Conservation (phyloP, 2,329 filamentous ascomycete genomes). For the Penicillium sp. region DNA sequence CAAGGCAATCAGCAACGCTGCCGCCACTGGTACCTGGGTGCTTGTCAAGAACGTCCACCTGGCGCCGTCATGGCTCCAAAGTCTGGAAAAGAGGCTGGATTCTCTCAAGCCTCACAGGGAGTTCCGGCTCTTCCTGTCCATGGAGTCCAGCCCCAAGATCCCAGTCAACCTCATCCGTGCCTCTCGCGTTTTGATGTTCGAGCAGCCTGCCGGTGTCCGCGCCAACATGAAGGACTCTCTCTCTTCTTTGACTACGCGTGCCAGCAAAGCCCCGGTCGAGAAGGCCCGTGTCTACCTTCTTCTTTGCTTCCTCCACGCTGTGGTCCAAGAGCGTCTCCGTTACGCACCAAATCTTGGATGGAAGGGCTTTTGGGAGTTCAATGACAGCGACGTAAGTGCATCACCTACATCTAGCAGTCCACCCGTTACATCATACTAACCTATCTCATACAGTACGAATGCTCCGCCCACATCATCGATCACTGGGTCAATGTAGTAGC, state of each 20-base stretch:
- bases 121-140: slow-evolving; percentile 94
- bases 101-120: slow-evolving; percentile 90
- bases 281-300: slow-evolving; percentile 86
- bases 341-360: slow-evolving; percentile 93
- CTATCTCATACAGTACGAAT: slow-evolving; percentile 72
- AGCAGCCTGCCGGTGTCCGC: slow-evolving; percentile 93
- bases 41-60: slow-evolving; percentile 99
- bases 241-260: slow-evolving; percentile 74
- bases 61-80: slow-evolving; percentile 93
- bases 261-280: slow-evolving; percentile 82
- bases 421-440: not conserved
- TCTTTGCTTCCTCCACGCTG: slow-evolving; percentile 91
- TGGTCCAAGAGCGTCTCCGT: slow-evolving; percentile 89
- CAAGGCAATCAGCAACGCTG: slow-evolving; percentile 91
- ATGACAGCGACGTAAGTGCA: slow-evolving; percentile 92
- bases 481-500: slow-evolving; percentile 86
- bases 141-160: slow-evolving; percentile 97
- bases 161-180: slow-evolving; percentile 93
- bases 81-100: slow-evolving; percentile 94
- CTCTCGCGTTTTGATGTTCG: slow-evolving; percentile 93
- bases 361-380: slow-evolving; percentile 99
- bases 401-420: not conserved
- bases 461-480: slow-evolving; percentile 92
- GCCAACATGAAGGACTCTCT: slow-evolving; percentile 99
- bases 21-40: slow-evolving; percentile 91